Evolutionary conservation across 345 rosid species (phyloP).

Genomic region (Rhodomyrtus tomentosa): DNA sequence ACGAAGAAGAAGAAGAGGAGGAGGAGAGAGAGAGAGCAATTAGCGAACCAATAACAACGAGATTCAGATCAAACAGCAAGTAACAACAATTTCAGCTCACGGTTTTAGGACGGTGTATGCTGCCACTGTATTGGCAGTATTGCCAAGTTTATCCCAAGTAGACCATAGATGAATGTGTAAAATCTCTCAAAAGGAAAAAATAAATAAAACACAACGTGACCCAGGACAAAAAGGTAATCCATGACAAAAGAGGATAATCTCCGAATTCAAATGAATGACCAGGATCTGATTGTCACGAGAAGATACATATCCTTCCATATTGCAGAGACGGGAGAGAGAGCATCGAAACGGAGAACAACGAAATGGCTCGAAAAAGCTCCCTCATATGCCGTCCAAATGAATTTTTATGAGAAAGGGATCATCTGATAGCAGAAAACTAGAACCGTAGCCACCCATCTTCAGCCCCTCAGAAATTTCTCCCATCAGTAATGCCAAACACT

Average conservation of each 20-base stretch:
- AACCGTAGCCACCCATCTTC: neutral
- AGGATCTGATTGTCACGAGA: neutral
- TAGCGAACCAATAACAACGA: neutral
- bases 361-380: neutral
- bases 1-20: too few relatives aligned
- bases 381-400: neutral
- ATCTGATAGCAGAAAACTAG: neutral
- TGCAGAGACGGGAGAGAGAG: neutral
- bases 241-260: neutral
- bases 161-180: neutral
- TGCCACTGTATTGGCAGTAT: neutral
- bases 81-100: neutral
- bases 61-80: neutral
- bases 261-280: neutral
- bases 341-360: neutral
- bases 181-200: neutral
- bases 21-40: neutral
- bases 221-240: neutral
- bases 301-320: neutral
- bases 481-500: neutral
- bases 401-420: neutral
- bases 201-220: neutral
- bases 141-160: neutral
- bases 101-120: neutral
- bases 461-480: neutral